Conservation (phyloP, 2,329 filamentous ascomycete species). For the Cryoendolithus antarcticus region DNA sequence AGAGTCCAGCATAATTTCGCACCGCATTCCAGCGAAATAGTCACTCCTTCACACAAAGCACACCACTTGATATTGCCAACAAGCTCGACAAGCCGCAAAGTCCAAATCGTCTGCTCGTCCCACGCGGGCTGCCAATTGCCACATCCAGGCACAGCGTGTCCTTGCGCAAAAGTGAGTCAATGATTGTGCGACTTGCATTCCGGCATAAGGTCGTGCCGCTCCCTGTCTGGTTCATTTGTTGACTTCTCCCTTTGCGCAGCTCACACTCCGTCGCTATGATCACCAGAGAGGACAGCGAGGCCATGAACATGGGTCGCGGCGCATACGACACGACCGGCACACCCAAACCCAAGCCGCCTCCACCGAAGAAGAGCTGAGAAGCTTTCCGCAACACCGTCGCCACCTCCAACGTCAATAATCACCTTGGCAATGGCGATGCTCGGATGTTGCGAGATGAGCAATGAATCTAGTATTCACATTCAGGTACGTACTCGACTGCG, state of each 20-base stretch:
- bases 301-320: constrained; percentile 34
- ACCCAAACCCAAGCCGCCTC: constrained; percentile 30
- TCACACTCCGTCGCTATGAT: constrained; percentile 24
- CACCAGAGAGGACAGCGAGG: constrained; percentile 24
- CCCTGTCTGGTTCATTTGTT: constrained; percentile 4
- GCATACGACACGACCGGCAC: constrained; percentile 37
- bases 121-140: constrained; percentile 5
- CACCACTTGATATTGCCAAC: constrained; percentile 1
- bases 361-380: constrained; percentile 22
- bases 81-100: constrained; percentile 4
- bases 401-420: not conserved
- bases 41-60: constrained; percentile 1
- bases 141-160: constrained; percentile 5
- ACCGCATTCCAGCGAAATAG: constrained; percentile 5
- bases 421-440: not conserved
- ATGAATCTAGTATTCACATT: not conserved
- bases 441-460: not conserved
- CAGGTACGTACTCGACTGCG: not conserved
- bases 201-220: constrained; percentile 1
- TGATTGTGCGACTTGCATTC: constrained; percentile 7
- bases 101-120: constrained; percentile 5
- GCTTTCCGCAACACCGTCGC: not conserved
- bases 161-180: constrained; percentile 8
- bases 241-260: constrained; percentile 1
- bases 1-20: constrained; percentile 1